These are phyloP conservation scores for Auricularia auricula-judae DNA, from an alignment of 768 basidiomycete genomes.

Conservation along the genomic window DNA sequence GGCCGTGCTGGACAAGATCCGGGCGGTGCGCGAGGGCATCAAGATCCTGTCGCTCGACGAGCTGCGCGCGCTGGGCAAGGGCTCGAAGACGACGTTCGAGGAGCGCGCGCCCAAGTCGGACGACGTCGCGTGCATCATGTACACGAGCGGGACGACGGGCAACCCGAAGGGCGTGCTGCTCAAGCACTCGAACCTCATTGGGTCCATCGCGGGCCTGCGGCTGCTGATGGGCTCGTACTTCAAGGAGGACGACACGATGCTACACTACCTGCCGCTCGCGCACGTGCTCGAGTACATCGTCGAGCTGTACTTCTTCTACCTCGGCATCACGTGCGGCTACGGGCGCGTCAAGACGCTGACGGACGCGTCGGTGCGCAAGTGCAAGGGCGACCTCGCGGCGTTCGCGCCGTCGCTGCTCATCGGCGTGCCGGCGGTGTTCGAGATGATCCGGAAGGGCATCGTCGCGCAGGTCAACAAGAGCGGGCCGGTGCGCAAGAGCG, in stretches of 20 bases:
- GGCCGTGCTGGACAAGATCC: constrained; percentile 48
- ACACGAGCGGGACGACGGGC: constrained; percentile 86
- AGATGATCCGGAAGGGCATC: constrained; percentile 93
- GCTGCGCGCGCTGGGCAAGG: constrained; percentile 56
- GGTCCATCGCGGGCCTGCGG: constrained; percentile 38
- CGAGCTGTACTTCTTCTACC: constrained; percentile 64
- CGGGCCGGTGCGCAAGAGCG: constrained; percentile 52
- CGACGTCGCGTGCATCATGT: constrained; percentile 62
- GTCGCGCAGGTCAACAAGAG: constrained; percentile 62
- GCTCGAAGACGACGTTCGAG: constrained; percentile 41
- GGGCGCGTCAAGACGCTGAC: constrained; percentile 94
- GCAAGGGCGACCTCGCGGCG: constrained; percentile 74
- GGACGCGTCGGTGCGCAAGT: constrained; percentile 82
- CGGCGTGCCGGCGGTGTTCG: constrained; percentile 95
- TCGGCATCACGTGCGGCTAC: constrained; percentile 77
- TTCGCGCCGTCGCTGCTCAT: constrained; percentile 86
- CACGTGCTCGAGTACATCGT: constrained; percentile 96
- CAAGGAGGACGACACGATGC: constrained; percentile 32
- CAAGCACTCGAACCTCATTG: constrained; percentile 76
- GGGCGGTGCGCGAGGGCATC: constrained; percentile 42
- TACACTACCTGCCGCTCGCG: constrained; percentile 88
- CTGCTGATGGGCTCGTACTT: constrained; percentile 7
- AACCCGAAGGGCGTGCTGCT: constrained; percentile 91
- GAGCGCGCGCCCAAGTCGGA: constrained; percentile 36
- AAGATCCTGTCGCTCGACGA: constrained; percentile 57